These are phyloP conservation scores for Aspergillus tamarii DNA, from an alignment of 2,329 filamentous ascomycete species.

Conservation along the genomic window DNA sequence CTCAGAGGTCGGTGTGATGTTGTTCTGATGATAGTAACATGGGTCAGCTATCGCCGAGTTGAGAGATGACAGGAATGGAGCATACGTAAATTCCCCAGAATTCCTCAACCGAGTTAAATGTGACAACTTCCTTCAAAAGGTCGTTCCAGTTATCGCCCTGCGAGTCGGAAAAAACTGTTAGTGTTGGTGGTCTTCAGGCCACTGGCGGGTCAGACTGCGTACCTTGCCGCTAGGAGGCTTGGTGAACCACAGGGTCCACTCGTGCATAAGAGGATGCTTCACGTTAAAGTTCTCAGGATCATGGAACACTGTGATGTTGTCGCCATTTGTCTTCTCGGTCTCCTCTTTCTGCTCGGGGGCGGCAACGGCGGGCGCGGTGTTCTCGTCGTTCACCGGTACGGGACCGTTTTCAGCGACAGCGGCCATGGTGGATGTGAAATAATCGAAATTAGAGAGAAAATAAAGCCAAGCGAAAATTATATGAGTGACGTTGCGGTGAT, in stretches of 20 bases:
- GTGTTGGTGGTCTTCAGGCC: slow-evolving; percentile 1
- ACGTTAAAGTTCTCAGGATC: slow-evolving; percentile 99
- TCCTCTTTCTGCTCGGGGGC: slow-evolving; percentile 49
- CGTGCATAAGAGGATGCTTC: slow-evolving; percentile 96
- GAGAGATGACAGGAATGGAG: slow-evolving; percentile 24
- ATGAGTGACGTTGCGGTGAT: slow-evolving; percentile 10
- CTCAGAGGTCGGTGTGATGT: slow-evolving; percentile 94
- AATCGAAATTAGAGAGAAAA: background rate
- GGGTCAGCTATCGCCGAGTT: slow-evolving; percentile 13
- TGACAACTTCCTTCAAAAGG: slow-evolving; percentile 96
- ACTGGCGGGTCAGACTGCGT: slow-evolving; percentile 29
- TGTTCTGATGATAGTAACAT: slow-evolving; percentile 71
- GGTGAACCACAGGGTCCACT: slow-evolving; percentile 99
- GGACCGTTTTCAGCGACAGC: slow-evolving; percentile 41
- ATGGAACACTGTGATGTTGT: slow-evolving; percentile 92
- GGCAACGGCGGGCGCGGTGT: slow-evolving; percentile 55
- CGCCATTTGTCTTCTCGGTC: slow-evolving; percentile 44
- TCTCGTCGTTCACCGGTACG: slow-evolving; percentile 53
- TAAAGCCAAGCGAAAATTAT: slow-evolving; percentile 4
- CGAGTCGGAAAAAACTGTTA: slow-evolving; percentile 12
- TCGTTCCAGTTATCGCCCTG: slow-evolving; percentile 99
- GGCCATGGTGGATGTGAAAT: slow-evolving; percentile 36
- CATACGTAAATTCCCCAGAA: slow-evolving; percentile 99
- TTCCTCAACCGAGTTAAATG: slow-evolving; percentile 97
- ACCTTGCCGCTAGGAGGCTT: slow-evolving; percentile 97